Evolutionary conservation across 2,329 filamentous ascomycete species (phyloP).

Genomic region (Monilinia vaccinii-corymbosi): DNA sequence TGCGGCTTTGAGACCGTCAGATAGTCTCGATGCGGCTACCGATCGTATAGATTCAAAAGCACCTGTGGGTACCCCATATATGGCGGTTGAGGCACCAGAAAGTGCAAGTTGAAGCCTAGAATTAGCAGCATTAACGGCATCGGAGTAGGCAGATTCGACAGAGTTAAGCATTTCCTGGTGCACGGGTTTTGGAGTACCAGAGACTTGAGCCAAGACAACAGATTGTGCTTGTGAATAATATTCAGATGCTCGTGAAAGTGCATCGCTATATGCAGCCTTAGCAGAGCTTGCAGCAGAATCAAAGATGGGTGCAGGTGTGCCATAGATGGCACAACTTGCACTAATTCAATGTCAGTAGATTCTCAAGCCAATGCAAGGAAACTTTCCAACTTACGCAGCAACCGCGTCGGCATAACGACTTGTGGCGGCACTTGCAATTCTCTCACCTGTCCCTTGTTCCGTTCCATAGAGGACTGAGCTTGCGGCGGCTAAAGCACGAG

Average conservation of each 20-base stretch:
- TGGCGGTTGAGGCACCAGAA: constrained; percentile 40
- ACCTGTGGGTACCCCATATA: constrained; percentile 44
- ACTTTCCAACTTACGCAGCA: constrained; percentile 37
- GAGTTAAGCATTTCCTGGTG: constrained; percentile 63
- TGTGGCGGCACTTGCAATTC: constrained; percentile 40
- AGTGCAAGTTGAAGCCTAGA: constrained; percentile 30
- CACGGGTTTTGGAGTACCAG: constrained; percentile 58
- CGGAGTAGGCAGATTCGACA: constrained; percentile 58
- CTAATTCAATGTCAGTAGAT: constrained; percentile 12
- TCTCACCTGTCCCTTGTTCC: constrained; percentile 34
- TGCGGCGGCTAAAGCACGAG: constrained; percentile 46
- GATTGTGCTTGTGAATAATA: constrained; percentile 62
- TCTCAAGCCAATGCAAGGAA: constrained; percentile 11
- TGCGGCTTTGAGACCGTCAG: constrained; percentile 61
- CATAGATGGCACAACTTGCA: constrained; percentile 52
- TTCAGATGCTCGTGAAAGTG: constrained; percentile 55
- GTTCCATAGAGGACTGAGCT: constrained; percentile 46
- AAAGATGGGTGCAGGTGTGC: constrained; percentile 54
- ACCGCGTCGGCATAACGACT: constrained; percentile 48
- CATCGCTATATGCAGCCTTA: constrained; percentile 53
- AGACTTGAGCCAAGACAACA: constrained; percentile 56
- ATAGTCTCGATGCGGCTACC: constrained; percentile 60
- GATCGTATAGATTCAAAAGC: constrained; percentile 50
- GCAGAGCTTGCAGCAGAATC: constrained; percentile 34
- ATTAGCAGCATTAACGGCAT: constrained; percentile 53